phyloP scores from a whole-genome alignment of 169 alveolate species.

The Cryptosporidium sp. region DNA sequence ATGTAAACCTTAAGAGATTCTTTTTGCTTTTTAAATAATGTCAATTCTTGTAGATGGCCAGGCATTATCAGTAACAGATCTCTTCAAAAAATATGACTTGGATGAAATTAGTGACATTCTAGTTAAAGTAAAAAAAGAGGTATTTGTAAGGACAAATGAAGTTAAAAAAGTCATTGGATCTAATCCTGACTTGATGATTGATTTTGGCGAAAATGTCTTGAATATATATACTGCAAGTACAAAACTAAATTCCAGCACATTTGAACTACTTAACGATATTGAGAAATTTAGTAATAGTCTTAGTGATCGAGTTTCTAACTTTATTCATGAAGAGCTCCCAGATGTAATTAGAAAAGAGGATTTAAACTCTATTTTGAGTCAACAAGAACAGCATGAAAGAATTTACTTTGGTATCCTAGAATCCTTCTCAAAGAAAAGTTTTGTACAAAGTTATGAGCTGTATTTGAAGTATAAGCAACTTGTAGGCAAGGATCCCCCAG shows the following conservation, averaged over 20 bases:
- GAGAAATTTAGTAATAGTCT: neutral
- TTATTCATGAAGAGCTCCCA: slow-evolving; percentile 24
- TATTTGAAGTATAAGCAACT: neutral
- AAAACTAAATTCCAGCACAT: neutral
- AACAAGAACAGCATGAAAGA: slow-evolving; percentile 2
- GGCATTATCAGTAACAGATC: slow-evolving; percentile 41
- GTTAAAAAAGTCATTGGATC: slow-evolving; percentile 59
- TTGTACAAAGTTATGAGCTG: slow-evolving; percentile 11
- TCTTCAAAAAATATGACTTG: slow-evolving; percentile 48
- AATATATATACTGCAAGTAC: slow-evolving; percentile 25
- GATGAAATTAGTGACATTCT: slow-evolving; percentile 68
- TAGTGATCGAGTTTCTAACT: neutral
- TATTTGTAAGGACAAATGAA: slow-evolving; percentile 54
- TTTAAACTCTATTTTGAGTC: neutral
- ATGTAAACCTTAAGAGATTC: neutral
- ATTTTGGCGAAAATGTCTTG: slow-evolving; percentile 67
- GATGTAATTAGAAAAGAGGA: neutral
- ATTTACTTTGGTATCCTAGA: slow-evolving; percentile 5
- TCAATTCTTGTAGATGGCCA: slow-evolving; percentile 19
- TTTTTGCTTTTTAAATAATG: slow-evolving; percentile 10
- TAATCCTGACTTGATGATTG: slow-evolving; percentile 70
- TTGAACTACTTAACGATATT: slow-evolving; percentile 3
- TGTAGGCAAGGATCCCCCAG: neutral
- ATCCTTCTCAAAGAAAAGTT: slow-evolving; percentile 25
- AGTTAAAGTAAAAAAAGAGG: slow-evolving; percentile 42